Conservation (phyloP, 306 rosid species). For the Malus sieversii region DNA sequence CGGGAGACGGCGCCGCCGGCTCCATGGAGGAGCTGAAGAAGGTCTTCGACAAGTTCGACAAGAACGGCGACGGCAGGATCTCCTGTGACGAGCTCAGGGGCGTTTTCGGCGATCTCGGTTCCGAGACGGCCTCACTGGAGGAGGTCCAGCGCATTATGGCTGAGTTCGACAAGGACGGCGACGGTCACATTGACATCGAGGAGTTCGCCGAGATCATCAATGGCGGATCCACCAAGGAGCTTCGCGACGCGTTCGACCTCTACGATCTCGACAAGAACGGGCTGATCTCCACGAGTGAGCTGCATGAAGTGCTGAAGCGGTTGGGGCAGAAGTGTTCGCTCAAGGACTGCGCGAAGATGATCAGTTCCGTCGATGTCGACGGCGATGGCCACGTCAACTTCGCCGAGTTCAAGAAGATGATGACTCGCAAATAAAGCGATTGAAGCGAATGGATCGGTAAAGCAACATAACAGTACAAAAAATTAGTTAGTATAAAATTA, state of each 20-base stretch:
- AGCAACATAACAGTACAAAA: background rate
- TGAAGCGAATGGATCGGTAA: background rate
- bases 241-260: slow-evolving; percentile 77
- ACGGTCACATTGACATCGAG: slow-evolving; percentile 65
- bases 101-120: slow-evolving; percentile 49
- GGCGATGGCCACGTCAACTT: slow-evolving; percentile 86
- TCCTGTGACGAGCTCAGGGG: slow-evolving; percentile 55
- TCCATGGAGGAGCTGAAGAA: slow-evolving; percentile 31
- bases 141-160: slow-evolving; percentile 69
- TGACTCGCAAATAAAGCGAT: slow-evolving; percentile 32
- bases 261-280: slow-evolving; percentile 91
- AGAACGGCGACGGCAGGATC: slow-evolving; percentile 85
- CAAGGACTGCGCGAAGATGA: slow-evolving; percentile 64
- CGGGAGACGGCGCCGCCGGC: background rate
- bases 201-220: slow-evolving; percentile 68
- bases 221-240: slow-evolving; percentile 40
- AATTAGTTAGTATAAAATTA: background rate
- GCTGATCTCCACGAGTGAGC: slow-evolving; percentile 59
- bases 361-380: slow-evolving; percentile 72
- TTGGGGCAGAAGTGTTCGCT: slow-evolving; percentile 79
- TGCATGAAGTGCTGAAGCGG: slow-evolving; percentile 56
- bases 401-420: slow-evolving; percentile 96
- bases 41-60: slow-evolving; percentile 84
- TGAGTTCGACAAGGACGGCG: slow-evolving; percentile 72
- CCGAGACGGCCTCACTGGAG: slow-evolving; percentile 35